Percentiles rank a stretch among this genome's conserved stretches.
Conservation (phyloP, 1,284 basidiomycete species). For the Trichosporon sp. region DNA sequence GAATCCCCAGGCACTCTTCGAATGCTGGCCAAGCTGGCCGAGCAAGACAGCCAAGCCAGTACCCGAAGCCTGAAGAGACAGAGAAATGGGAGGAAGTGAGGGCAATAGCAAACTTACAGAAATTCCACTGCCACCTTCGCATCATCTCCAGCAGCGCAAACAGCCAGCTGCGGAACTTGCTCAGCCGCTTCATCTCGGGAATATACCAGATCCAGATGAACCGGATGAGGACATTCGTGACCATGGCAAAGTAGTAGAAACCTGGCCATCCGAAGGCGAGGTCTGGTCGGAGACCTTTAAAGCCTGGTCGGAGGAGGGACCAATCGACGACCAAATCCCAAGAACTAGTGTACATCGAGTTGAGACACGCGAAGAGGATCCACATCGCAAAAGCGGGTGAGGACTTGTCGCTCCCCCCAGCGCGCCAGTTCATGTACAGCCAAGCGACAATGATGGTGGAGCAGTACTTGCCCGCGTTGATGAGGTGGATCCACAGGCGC, state of each 20-base stretch:
- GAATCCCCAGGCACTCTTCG: no score
- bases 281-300: conserved; percentile 73
- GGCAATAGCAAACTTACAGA: conserved; percentile 63
- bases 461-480: conserved; percentile 82
- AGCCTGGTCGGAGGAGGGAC: conserved; percentile 67
- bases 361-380: conserved; percentile 65
- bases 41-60: no score
- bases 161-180: conserved; percentile 68
- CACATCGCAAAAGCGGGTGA: conserved; percentile 66
- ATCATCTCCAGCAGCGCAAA: conserved; percentile 75
- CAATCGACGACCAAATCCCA: conserved; percentile 70
- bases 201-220: conserved; percentile 84
- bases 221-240: conserved; percentile 70
- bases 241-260: conserved; percentile 60
- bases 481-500: conserved; percentile 70
- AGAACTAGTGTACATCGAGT: conserved; percentile 68
- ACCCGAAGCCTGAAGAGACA: no score
- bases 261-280: conserved; percentile 66
- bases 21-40: no score
- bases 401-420: conserved; percentile 57
- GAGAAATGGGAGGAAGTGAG: no score
- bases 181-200: conserved; percentile 61
- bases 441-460: conserved; percentile 67
- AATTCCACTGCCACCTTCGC: conserved; percentile 87
- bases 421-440: conserved; percentile 74